These are phyloP conservation scores for Perkinsus olseni DNA, from an alignment of 169 alveolate species.

Conservation along the genomic window DNA sequence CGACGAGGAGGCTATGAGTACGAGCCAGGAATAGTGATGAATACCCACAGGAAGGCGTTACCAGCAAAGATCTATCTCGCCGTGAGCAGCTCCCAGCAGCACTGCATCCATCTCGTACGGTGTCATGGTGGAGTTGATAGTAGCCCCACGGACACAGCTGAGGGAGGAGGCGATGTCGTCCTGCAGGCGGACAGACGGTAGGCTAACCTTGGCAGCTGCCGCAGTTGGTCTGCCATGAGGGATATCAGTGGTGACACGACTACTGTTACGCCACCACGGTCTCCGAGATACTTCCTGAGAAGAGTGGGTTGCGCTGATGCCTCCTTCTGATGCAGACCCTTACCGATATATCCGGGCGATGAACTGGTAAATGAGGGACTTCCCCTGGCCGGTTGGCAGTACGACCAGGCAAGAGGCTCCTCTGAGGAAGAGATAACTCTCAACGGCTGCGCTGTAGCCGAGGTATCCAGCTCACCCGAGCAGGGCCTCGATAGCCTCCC, in stretches of 20 bases:
- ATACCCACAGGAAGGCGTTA: slow-evolving; percentile 63
- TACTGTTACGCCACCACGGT: slow-evolving; percentile 37
- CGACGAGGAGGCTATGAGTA: no score
- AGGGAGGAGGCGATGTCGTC: background rate
- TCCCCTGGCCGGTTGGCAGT: slow-evolving; percentile 54
- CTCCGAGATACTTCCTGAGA: background rate
- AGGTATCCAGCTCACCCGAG: background rate
- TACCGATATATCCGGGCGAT: slow-evolving; percentile 31
- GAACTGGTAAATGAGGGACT: slow-evolving; percentile 47
- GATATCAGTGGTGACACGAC: slow-evolving; percentile 76
- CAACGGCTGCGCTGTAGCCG: background rate
- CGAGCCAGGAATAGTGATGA: background rate
- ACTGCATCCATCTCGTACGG: slow-evolving; percentile 43
- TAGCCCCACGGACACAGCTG: slow-evolving; percentile 55
- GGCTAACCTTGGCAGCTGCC: slow-evolving; percentile 47
- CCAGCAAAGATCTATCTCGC: slow-evolving; percentile 63
- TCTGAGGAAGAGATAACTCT: slow-evolving; percentile 6
- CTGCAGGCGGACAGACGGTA: background rate
- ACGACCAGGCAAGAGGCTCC: slow-evolving; percentile 4
- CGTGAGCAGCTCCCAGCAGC: slow-evolving; percentile 43
- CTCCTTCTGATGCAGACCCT: slow-evolving; percentile 13
- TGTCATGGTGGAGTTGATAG: slow-evolving; percentile 58
- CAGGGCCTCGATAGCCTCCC: slow-evolving; percentile 9
- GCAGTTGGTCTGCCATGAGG: slow-evolving; percentile 69
- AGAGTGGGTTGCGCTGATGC: background rate